Evolutionary conservation across 2,329 filamentous ascomycete genomes (phyloP).

Genomic region (Colletotrichum ledebouriae): DNA sequence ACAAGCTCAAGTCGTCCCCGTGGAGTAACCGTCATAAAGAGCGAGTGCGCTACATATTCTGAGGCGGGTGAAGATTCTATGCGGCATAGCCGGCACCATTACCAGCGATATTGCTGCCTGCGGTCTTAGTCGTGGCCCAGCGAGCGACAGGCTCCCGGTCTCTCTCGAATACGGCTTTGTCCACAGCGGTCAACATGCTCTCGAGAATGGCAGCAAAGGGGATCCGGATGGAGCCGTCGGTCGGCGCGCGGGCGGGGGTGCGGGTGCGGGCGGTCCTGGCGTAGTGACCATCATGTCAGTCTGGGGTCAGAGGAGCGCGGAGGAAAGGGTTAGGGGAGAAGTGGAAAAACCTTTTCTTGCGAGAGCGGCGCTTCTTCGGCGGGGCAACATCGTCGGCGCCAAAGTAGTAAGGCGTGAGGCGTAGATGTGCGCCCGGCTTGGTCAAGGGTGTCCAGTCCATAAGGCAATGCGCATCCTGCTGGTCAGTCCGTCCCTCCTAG

Average conservation of each 20-base stretch:
- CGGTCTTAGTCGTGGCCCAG: background rate
- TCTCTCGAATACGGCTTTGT: background rate
- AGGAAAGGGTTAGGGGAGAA: background rate
- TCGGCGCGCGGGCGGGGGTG: background rate
- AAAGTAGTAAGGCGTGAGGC: conserved; percentile 1
- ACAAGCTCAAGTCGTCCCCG: background rate
- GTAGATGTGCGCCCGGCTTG: background rate
- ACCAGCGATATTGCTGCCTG: background rate
- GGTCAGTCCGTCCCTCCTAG: background rate
- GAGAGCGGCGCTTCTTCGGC: background rate
- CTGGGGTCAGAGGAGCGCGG: background rate
- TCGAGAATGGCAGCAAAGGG: background rate
- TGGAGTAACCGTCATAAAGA: background rate
- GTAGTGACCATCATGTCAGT: background rate
- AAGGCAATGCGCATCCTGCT: background rate
- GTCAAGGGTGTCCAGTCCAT: conserved; percentile 6
- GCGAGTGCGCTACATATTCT: background rate
- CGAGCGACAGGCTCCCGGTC: background rate
- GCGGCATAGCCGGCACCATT: conserved; percentile 1
- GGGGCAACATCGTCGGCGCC: background rate
- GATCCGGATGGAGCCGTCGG: background rate
- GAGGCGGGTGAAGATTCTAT: background rate
- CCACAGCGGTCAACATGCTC: background rate
- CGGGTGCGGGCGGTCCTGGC: background rate
- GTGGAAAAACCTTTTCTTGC: background rate